Evolutionary conservation across 2,329 filamentous ascomycete genomes (phyloP), one percentile per base, ranked within the genome.

Genomic region (Trichoderma aggressivum): DNA sequence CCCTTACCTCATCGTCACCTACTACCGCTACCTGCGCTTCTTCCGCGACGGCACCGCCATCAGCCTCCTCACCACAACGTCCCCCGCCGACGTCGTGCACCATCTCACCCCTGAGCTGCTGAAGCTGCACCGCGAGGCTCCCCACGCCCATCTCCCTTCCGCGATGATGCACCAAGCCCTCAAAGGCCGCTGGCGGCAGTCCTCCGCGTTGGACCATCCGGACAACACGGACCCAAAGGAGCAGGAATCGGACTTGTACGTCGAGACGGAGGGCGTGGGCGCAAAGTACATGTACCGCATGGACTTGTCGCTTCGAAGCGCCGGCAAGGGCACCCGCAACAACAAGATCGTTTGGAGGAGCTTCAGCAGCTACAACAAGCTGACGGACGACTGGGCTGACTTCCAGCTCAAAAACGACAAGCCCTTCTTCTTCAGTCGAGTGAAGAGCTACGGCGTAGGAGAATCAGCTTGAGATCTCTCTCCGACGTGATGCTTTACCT

Each of bases 21-120:
- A 98, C 83, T 99, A 97, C 83, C 93, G 96, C 71, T 99, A 98
- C 82, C 88, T 99, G 4, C 92, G 96, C 67, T 96, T 99, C 84
- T 96, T 96, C 83, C 92, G 94, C 28, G 93, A 98, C 80, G 96
- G 96, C 32, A 91, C 92, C 1, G 89, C 88, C 74, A 90, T 98
- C 72, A 93, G 90, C 68, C 86, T 99, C 2, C 86, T 97, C 43
- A 93, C 92, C 0, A 97, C 93, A 0, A 82, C 88, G 6, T 93
- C 97, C 78, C 96, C 96, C 1, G 82, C 87, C n/a, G 93, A 97
- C 21, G 92, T 98, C 14, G 93, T 99, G 0, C 93, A 94, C 70
- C 88, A 95, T 76, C 86, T 99, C 24, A 93, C 89, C 47, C 89
- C 89, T 72, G 91, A 94, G 34, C 88, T 92, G 64, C 79, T 95